These are phyloP conservation scores for Agaricus subrufescens DNA, from an alignment of 768 basidiomycete species.

Conservation along the genomic window DNA sequence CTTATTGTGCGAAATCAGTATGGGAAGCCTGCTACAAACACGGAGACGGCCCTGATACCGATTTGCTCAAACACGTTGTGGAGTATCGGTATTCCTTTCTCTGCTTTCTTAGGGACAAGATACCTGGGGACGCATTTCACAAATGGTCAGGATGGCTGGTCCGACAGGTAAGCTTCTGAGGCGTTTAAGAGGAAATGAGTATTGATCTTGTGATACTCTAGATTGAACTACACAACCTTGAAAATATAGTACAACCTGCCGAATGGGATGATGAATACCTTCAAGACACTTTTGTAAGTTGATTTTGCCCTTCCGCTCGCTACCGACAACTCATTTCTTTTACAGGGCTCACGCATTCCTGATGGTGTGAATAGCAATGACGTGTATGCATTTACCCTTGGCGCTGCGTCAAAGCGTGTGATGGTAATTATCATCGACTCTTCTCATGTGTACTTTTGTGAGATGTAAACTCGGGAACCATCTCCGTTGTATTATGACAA, in stretches of 20 bases:
- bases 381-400: too few relatives aligned
- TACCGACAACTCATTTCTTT: too few relatives aligned
- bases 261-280: slow-evolving; percentile 1
- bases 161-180: background rate
- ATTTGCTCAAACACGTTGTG: background rate
- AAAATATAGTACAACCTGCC: background rate
- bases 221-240: background rate
- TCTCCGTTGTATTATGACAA: too few relatives aligned
- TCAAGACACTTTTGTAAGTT: slow-evolving; percentile 1
- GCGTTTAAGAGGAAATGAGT: background rate
- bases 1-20: background rate
- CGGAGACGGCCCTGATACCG: background rate
- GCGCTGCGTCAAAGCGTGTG: too few relatives aligned
- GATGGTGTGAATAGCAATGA: too few relatives aligned
- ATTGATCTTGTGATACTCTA: background rate
- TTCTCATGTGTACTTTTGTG: too few relatives aligned
- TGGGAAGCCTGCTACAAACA: background rate
- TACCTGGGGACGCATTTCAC: background rate
- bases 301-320: background rate
- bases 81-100: background rate
- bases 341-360: too few relatives aligned
- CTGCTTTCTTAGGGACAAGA: background rate
- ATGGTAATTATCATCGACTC: too few relatives aligned
- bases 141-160: background rate
- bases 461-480: too few relatives aligned